Base-by-base conservation (phyloP, 257 asterid genomes). In the Solanum tarapatanum region DNA sequence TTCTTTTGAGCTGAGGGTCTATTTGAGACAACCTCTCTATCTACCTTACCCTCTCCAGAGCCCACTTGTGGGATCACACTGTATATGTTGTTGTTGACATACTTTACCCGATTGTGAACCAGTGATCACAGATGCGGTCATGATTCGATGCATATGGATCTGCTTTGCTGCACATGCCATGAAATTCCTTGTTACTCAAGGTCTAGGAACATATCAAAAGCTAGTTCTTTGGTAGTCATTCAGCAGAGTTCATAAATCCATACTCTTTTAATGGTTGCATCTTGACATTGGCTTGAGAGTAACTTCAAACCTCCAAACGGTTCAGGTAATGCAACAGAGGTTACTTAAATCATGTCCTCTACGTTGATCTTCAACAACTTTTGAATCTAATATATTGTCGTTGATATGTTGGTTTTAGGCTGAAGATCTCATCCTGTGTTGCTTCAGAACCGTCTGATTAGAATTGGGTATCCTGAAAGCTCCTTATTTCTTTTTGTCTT, bases 141-240 rank as follows among this genome's bases (percentile, higher is more conserved):
- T 89, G 90, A 86, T 89, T 84, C 89, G 92, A 92, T 95, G 98
- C 92, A 87, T 94, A 89, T 90, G 91, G 70, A 88, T 92, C 83
- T 91, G 95, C 89, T 69, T 92, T 24, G 76, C 92, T 87, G 98
- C 97, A 69, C 93, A 91, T 77, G 85, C 92, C 68, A 36, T 91
- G 74, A 95, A 95, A 92, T 89, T 93, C 77, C 75, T 92, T 68
- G 90, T 88, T 88, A 75, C 88, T 89, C 91, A 87, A 66, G 90
- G 79, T 35, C 87, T 92, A 43, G 69, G 60, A 13, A 37, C 84
- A 74, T 55, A 82, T 88, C 79, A 87, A 76, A 82, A 88, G 89
- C 89, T 90, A 86, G 87, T 86, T 73, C 45, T 58, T n/a, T 74
- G 84, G 77, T 85, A 73, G 70, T 48, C 80, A 76, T 85, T 45